Evolutionary conservation across 257 asterid species (phyloP).

Genomic region (Salvia rosmarinus): DNA sequence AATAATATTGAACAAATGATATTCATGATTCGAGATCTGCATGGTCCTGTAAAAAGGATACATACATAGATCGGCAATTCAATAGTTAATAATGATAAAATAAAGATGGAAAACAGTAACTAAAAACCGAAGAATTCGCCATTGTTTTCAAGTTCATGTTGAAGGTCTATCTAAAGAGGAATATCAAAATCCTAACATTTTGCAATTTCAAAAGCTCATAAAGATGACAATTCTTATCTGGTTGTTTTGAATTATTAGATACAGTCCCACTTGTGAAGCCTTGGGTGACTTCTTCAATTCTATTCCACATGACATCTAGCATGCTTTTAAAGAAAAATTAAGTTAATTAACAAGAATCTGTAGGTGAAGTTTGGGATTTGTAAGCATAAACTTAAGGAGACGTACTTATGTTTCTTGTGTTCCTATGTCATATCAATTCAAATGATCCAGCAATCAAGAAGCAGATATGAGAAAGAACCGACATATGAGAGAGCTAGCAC

Average conservation of each 20-base stretch:
- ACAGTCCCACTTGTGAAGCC: not conserved
- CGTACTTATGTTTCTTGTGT: not conserved
- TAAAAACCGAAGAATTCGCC: not conserved
- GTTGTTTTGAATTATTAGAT: not conserved
- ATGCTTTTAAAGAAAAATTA: not conserved
- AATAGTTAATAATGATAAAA: not conserved
- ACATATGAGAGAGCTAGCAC: not conserved
- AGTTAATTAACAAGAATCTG: not conserved
- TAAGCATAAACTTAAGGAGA: not conserved
- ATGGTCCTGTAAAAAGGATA: not conserved
- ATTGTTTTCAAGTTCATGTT: not conserved
- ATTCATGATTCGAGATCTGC: not conserved
- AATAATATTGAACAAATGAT: not conserved
- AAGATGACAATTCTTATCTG: not conserved
- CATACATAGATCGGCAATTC: not conserved
- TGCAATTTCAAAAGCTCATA: not conserved
- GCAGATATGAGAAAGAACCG: not conserved
- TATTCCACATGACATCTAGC: not conserved
- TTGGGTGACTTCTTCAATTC: not conserved
- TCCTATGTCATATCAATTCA: not conserved
- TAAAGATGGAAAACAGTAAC: conserved; percentile 2
- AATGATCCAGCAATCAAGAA: not conserved
- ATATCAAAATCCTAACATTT: not conserved
- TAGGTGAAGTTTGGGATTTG: not conserved
- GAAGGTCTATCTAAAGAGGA: conserved; percentile 3